Evolutionary conservation across 148 eudicot genomes (phyloP).

Genomic region (Fagopyrum tataricum): DNA sequence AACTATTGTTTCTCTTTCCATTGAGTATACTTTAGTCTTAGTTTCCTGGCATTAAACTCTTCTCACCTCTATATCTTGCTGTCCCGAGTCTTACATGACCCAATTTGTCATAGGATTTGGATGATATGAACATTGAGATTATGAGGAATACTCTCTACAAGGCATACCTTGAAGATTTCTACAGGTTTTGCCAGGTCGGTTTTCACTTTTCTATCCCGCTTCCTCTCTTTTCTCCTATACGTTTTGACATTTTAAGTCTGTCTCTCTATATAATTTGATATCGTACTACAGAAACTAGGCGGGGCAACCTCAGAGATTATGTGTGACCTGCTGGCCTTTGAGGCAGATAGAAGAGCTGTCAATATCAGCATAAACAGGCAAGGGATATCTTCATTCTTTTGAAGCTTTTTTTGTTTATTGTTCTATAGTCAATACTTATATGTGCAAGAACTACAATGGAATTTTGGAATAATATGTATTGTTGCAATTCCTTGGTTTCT

Average conservation of each 20-base stretch:
- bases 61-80: neutral
- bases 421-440: neutral
- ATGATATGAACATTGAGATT: slow-evolving; percentile 99
- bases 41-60: neutral
- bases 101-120: slow-evolving; percentile 58
- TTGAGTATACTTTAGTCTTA: neutral
- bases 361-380: slow-evolving; percentile 93
- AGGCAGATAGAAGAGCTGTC: slow-evolving; percentile 96
- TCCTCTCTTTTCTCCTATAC: neutral
- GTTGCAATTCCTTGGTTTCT: neutral
- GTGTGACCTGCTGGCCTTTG: slow-evolving; percentile 85
- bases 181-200: slow-evolving; percentile 81
- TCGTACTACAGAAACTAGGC: slow-evolving; percentile 72
- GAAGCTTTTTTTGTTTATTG: neutral
- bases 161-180: slow-evolving; percentile 97
- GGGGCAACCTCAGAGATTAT: slow-evolving; percentile 98
- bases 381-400: neutral
- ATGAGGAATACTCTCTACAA: slow-evolving; percentile 98
- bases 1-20: neutral
- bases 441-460: slow-evolving; percentile 1
- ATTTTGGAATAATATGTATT: neutral
- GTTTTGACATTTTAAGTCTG: neutral
- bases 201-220: neutral
- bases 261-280: slow-evolving; percentile 17
- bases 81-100: neutral